Conservation (phyloP, 108 stramenopile genomes). For the Schizochytrium sp. region DNA sequence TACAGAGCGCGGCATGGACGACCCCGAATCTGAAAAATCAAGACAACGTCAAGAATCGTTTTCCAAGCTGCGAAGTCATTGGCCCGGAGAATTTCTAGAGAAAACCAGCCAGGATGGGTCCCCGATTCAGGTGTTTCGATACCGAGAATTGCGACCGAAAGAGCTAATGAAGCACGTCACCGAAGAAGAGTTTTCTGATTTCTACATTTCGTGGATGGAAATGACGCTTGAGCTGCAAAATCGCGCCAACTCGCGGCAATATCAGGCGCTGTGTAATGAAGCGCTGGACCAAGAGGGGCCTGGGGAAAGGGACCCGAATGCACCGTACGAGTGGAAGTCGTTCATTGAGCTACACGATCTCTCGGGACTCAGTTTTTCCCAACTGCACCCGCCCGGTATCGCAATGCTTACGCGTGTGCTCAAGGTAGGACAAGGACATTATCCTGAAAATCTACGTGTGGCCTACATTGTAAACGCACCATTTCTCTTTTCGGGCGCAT, state of each 20-base stretch:
- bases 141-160: not conserved
- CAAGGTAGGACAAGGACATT: slow-evolving; percentile 1
- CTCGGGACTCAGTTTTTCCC: not conserved
- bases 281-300: not conserved
- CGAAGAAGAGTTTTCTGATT: not conserved
- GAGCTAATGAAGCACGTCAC: slow-evolving; percentile 10
- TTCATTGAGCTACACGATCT: not conserved
- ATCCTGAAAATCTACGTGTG: not conserved
- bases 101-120: not conserved
- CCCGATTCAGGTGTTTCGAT: not conserved
- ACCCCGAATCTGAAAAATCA: not conserved
- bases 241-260: not conserved
- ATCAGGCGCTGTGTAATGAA: not conserved
- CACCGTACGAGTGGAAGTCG: not conserved
- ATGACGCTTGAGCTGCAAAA: not conserved
- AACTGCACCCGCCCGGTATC: not conserved
- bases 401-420: not conserved
- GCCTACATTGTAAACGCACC: not conserved
- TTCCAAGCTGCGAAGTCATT: not conserved
- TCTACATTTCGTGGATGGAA: not conserved
- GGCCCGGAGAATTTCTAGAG: not conserved
- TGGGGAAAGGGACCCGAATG: not conserved
- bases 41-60: not conserved
- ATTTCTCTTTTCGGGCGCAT: not conserved
- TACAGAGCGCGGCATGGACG: not conserved